Conservation (phyloP, 345 rosid species). For the Balakata baccata region DNA sequence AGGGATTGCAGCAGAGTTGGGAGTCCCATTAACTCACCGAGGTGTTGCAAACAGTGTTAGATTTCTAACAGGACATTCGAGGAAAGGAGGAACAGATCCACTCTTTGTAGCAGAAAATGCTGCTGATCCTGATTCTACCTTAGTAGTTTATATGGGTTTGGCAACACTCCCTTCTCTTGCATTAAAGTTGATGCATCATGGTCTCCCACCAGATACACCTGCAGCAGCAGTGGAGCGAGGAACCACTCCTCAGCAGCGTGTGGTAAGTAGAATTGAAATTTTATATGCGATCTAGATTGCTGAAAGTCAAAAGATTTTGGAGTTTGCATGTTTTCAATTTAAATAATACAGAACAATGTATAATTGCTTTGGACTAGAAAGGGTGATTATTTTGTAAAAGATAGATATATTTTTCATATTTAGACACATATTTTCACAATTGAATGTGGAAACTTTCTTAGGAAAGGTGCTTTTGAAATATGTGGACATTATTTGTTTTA, state of each 20-base stretch:
- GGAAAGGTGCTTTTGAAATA: too few relatives aligned
- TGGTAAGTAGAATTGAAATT: slow-evolving; percentile 3
- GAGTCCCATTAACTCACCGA: slow-evolving; percentile 90
- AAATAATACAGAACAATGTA: too few relatives aligned
- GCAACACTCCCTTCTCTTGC: slow-evolving; percentile 90
- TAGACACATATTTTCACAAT: too few relatives aligned
- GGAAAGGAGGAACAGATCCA: slow-evolving; percentile 39
- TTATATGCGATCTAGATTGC: neutral
- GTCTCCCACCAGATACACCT: slow-evolving; percentile 74
- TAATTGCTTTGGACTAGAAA: too few relatives aligned
- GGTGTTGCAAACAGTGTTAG: slow-evolving; percentile 88
- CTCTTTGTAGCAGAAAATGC: slow-evolving; percentile 80
- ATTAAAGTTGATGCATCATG: slow-evolving; percentile 71
- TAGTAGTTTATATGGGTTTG: slow-evolving; percentile 94
- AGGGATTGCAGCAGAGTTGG: slow-evolving; percentile 92
- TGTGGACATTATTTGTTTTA: too few relatives aligned
- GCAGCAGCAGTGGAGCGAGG: slow-evolving; percentile 77
- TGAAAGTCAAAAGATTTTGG: neutral
- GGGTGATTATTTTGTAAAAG: too few relatives aligned
- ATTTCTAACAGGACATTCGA: slow-evolving; percentile 87
- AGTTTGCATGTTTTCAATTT: neutral
- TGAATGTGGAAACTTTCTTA: too few relatives aligned
- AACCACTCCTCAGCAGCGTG: slow-evolving; percentile 22
- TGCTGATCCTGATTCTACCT: slow-evolving; percentile 84
- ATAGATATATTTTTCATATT: too few relatives aligned